Base-by-base conservation (phyloP, 179 eudicot genomes). In the Spinacia oleracea region DNA sequence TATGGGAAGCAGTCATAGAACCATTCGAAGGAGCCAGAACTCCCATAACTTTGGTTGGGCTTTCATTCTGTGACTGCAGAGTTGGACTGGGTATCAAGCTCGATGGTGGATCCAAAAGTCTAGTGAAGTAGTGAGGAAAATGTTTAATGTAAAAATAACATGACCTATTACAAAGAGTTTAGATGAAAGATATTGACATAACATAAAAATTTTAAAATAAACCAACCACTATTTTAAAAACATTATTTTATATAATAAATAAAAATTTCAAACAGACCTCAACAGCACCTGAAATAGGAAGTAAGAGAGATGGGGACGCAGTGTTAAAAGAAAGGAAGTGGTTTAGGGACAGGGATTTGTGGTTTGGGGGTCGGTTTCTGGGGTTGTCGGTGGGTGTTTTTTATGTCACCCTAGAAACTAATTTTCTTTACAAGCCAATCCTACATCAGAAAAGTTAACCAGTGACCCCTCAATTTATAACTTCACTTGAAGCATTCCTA, bases 401-500 rank as follows among this genome's bases (percentile, higher is more conserved):
- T 4, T 23, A 10, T 4, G 18, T 45, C 8, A 20, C 38, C 62
- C 62, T 34, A 16, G 23, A 20, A 2, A 18, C 42, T 23, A 14
- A 50, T 46, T 71, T 48, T 46, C 42, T 29, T 71, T 20, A 70
- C 62, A 25, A 23, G 2, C 6, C 16, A 43, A 14, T 29, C 27
- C 29, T 72, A 51, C 16, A 72, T 29, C 27, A 51, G 75, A 4
- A 50, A 9, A 42, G 15, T 21, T 67, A 67, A 6, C 3, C 14
- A 8, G 23, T n/a, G 18, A 21, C 15, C 27, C 12, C 23, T 18
- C 9, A 40, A 18, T 67, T 25, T 27, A 6, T 23, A 60, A 60
- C 4, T 38, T 67, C 56, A 42, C 14, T 27, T 11, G 21, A 70
- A 81, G 38, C 73, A 77, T 31, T 43, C 73, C 29, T 48, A 20